Evolutionary conservation across 2,329 filamentous ascomycete species (phyloP), one percentile per base, ranked within the genome.

Genomic region (Neocucurbitaria cava): DNA sequence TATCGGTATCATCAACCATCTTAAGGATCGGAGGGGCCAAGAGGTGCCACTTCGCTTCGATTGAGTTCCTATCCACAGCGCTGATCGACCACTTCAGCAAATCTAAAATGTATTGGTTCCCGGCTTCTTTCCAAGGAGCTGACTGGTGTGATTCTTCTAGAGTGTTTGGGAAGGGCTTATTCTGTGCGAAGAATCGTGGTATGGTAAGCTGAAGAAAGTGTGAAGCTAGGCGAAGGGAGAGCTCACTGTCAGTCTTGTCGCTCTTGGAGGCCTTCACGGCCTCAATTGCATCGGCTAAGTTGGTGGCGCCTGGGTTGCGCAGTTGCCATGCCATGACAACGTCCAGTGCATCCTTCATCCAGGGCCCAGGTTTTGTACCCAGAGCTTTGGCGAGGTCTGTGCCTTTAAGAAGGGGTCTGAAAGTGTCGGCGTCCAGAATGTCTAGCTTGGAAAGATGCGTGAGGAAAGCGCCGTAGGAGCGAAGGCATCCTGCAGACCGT

Each of bases 241-340:
- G 81, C 80, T 82, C 80, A 82, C 80, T 78, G 65, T 78, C 74
- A 61, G 56, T 70, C 78, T 82, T 77, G 79, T 77, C 76, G 62
- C 77, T 72, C 59, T 58, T 65, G 43, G 66, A 64, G 52, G 64
- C 65, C 64, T 75, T 76, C 39, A 82, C 78, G 56, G 77, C 77
- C 62, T 79, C 76, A 46, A 82, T 78, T 13, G 78, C 79, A 50
- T 72, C 71, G 28, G 69, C 66, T 26, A 82, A 77, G 58, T 93
- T 88, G 3, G 82, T 85, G 52, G 79, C 80, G 3, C 81, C 81
- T 0, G 92, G 91, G 69, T 98, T 87, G 33, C 91, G 84, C 47
- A 98, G 83, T 76, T 98, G 95, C 92, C 93, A 98, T 56, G 87
- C 87, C 75, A 96, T 85, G 56, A 91, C 90, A 3, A 92, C 80